Conservation (phyloP, 2,329 filamentous ascomycete species). For the Whalleya microplaca region DNA sequence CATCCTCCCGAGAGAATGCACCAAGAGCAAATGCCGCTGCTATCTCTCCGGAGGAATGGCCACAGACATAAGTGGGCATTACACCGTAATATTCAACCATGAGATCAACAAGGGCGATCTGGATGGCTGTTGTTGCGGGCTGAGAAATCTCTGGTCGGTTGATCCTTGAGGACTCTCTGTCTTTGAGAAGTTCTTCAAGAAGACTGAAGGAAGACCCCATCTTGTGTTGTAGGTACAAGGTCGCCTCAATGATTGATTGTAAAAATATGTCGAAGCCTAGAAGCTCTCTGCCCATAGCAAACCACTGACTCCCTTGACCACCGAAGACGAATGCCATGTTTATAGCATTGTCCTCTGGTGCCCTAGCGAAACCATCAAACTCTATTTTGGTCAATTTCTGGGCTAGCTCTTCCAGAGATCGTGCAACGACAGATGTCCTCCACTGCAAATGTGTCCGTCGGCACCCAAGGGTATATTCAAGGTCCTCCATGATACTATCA, state of each 20-base stretch:
- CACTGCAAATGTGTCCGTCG: constrained; percentile 51
- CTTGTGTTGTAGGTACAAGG: constrained; percentile 30
- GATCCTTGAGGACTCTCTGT: constrained; percentile 11
- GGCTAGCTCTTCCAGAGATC: constrained; percentile 39
- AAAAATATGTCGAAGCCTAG: constrained; percentile 34
- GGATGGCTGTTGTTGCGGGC: constrained; percentile 21
- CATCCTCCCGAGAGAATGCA: constrained; percentile 26
- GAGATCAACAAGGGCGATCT: constrained; percentile 34
- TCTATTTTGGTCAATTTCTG: constrained; percentile 17
- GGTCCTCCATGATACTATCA: constrained; percentile 39
- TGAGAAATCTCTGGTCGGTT: constrained; percentile 23
- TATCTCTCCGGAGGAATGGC: constrained; percentile 43
- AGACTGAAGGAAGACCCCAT: constrained; percentile 33
- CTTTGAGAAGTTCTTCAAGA: constrained; percentile 15
- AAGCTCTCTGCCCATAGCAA: constrained; percentile 43
- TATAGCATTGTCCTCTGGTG: constrained; percentile 11
- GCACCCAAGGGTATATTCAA: constrained; percentile 51
- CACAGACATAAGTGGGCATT: constrained; percentile 30
- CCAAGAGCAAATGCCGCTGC: constrained; percentile 27
- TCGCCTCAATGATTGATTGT: constrained; percentile 34
- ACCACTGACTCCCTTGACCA: constrained; percentile 44
- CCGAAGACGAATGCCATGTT: constrained; percentile 38
- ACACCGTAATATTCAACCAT: constrained; percentile 31
- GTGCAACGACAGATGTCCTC: constrained; percentile 45
- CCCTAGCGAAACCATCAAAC: constrained; percentile 12